Conservation (phyloP, 78 protist genomes). For the Protostelium mycophagum region DNA sequence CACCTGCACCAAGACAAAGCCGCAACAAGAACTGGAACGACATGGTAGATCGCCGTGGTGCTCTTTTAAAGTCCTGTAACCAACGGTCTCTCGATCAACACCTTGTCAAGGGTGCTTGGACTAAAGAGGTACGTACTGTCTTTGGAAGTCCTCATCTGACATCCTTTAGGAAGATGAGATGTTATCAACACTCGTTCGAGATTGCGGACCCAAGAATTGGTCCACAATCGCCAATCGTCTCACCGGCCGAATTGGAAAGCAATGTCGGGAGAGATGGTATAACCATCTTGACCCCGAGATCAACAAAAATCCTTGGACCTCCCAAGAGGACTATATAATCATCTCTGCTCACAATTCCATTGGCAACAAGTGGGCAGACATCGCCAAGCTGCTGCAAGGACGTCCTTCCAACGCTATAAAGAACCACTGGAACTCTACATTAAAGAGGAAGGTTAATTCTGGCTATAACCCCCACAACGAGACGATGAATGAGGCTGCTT, state of each 20-base stretch:
- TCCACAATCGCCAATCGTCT: constrained; percentile 51
- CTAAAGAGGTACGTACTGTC: not conserved
- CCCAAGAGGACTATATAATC: constrained; percentile 77
- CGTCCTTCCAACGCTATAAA: constrained; percentile 90
- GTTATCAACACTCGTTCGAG: constrained; percentile 26
- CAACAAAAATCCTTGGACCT: constrained; percentile 74
- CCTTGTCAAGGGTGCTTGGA: not conserved
- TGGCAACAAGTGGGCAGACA: constrained; percentile 89
- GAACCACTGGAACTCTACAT: constrained; percentile 89
- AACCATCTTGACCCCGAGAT: constrained; percentile 84
- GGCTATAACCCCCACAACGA: not conserved
- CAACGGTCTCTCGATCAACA: not conserved
- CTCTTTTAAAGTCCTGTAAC: too few species aligned
- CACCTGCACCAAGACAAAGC: too few species aligned
- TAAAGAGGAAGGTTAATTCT: constrained; percentile 8
- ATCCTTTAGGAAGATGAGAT: constrained; percentile 43
- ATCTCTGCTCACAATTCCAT: constrained; percentile 47
- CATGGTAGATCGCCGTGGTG: too few species aligned
- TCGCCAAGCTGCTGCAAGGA: constrained; percentile 73
- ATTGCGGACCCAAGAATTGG: constrained; percentile 60
- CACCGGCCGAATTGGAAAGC: constrained; percentile 67
- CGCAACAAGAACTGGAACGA: too few species aligned
- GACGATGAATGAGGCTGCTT: not conserved
- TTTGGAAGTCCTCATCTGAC: not conserved
- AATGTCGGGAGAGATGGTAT: constrained; percentile 69